Evolutionary conservation across 192 early-diverging fungal species (phyloP).

Genomic region (Linnemannia zychae): DNA sequence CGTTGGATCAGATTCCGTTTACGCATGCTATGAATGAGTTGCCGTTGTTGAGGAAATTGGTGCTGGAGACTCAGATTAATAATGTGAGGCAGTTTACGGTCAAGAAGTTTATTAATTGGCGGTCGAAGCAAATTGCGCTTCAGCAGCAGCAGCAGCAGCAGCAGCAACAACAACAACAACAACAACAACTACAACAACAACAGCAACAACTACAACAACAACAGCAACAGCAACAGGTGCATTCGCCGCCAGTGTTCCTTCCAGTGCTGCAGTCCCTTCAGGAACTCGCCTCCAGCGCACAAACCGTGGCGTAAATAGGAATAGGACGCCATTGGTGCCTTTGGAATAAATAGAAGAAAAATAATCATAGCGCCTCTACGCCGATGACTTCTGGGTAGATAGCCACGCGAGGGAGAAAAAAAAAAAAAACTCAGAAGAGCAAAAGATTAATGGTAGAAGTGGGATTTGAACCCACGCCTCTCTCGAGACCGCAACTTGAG

Average conservation of each 20-base stretch:
- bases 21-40: constrained; percentile 56
- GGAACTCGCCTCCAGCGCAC: background rate
- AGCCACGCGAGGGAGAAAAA: background rate
- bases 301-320: background rate
- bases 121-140: constrained; percentile 40
- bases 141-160: constrained; percentile 30
- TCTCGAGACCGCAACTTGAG: constrained; percentile 88
- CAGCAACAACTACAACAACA: constrained; percentile 31
- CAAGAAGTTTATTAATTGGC: constrained; percentile 72
- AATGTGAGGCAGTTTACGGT: constrained; percentile 67
- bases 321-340: background rate
- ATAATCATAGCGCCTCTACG: background rate
- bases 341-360: background rate
- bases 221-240: constrained; percentile 33
- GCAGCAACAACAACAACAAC: constrained; percentile 41
- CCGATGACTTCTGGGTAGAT: background rate
- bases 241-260: too few species aligned
- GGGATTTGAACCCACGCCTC: constrained; percentile 84
- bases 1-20: constrained; percentile 32
- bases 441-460: constrained; percentile 62
- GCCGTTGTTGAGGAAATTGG: constrained; percentile 58
- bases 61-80: constrained; percentile 67
- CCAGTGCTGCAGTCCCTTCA: background rate
- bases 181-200: too few species aligned
- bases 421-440: background rate